Base-by-base conservation (phyloP, 805 yeast genomes). In the Danielia oregonensis region DNA sequence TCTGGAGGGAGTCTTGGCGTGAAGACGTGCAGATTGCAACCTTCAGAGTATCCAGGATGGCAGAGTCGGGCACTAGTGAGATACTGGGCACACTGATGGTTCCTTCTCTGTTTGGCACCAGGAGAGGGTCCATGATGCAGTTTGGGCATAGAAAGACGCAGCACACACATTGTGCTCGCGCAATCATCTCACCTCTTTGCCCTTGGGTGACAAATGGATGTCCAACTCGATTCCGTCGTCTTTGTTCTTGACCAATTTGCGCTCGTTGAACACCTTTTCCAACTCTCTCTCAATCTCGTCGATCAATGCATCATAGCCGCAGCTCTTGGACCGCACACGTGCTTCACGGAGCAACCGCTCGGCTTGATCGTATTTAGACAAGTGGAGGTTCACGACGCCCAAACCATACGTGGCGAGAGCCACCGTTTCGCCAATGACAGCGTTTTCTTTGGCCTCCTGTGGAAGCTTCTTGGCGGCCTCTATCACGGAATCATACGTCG, bases 351-450 rank as follows among this genome's bases (percentile, higher is more conserved):
- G 63, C 17, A 74, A 61, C 26, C 77, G 65, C 43, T 74, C 77
- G 0, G 95, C 88, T 35, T 69, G 60, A 2, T 66, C 70, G 36
- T 74, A 65, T 8, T 79, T 61, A 1, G 80, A 74, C 29, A 66
- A 52, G 47, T 85, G 86, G n/a, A 82, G 59, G 28, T 75, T 70
- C 8, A 86, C 70, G 4, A 88, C 94, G 2, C 96, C 97, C 26
- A 86, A 65, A 0, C 96, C 94, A 52, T 84, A 89, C 0, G 87
- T 78, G 0, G 95, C 78, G 54, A 89, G 66, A 0, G 94, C 93
- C 26, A 83, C 78, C 1, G 84, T 77, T 43, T 84, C 86, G 21
- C 75, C 71, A 9, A 82, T 59, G 25, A 33, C 46, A 39, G 17
- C 37, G 29, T 54, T 50, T 17, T 40, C 36, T n/a, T 38, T 35